Conservation (phyloP, 306 rosid species). For the Senna siamea region DNA sequence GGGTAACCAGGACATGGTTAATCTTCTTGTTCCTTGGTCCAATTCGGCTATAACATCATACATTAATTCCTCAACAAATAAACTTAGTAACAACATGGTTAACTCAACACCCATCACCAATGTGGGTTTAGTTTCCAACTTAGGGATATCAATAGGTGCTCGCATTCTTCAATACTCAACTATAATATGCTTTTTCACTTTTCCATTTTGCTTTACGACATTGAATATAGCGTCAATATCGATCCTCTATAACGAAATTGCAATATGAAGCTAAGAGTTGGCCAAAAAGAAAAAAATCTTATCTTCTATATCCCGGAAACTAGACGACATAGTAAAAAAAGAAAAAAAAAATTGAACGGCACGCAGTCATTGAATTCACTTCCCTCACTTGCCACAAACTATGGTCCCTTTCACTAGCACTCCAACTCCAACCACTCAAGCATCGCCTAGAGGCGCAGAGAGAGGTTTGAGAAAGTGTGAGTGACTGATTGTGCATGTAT, state of each 20-base stretch:
- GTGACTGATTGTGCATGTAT: neutral
- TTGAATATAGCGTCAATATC: neutral
- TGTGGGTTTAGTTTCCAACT: neutral
- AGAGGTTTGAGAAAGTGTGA: neutral
- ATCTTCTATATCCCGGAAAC: slow-evolving; percentile 19
- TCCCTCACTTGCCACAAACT: too few relatives aligned
- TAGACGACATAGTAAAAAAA: neutral
- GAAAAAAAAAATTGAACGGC: neutral
- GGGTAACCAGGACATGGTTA: neutral
- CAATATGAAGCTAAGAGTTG: neutral
- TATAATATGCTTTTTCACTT: neutral
- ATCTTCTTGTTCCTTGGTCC: neutral
- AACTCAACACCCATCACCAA: slow-evolving; percentile 5
- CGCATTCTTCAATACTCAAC: neutral
- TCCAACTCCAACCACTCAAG: neutral
- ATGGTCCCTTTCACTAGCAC: neutral
- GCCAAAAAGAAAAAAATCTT: neutral
- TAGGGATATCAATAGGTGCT: neutral
- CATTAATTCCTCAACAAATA: neutral
- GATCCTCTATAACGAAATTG: neutral
- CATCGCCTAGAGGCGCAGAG: neutral
- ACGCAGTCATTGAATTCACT: too few relatives aligned
- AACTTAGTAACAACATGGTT: neutral
- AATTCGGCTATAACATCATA: neutral
- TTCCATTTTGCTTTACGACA: neutral